Percentiles rank a stretch among this genome's conserved stretches.
Evolutionary conservation across 352 stramenopile species (phyloP).

Genomic region (Aphanomyces cochlioides): DNA sequence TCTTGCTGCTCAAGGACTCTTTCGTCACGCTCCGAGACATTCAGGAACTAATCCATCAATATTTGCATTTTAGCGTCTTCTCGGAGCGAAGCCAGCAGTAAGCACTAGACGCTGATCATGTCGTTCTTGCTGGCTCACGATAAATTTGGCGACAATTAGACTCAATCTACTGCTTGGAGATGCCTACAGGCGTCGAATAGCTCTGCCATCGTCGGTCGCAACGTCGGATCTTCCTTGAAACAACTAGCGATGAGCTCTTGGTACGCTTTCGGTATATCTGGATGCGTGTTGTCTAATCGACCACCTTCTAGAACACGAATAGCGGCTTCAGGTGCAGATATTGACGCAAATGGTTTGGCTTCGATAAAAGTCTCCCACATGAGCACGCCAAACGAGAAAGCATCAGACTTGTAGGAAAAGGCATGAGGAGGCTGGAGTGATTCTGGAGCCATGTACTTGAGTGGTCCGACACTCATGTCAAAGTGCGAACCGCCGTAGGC

Average conservation of each 20-base stretch:
- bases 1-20: too few species aligned
- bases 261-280: slow-evolving; percentile 46
- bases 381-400: slow-evolving; percentile 81
- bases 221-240: slow-evolving; percentile 58
- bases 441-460: slow-evolving; percentile 84
- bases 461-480: slow-evolving; percentile 58
- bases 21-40: too few species aligned
- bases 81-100: too few species aligned
- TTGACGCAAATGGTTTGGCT: slow-evolving; percentile 47
- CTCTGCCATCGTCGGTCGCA: slow-evolving; percentile 62
- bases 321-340: slow-evolving; percentile 60
- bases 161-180: too few species aligned
- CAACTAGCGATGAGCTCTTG: slow-evolving; percentile 64
- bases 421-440: slow-evolving; percentile 66
- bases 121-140: too few species aligned
- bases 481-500: slow-evolving; percentile 50
- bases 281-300: slow-evolving; percentile 44
- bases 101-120: too few species aligned
- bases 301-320: slow-evolving; percentile 59
- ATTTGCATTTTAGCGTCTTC: too few species aligned
- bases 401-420: slow-evolving; percentile 74
- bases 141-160: too few species aligned
- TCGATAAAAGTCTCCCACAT: slow-evolving; percentile 78
- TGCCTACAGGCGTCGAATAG: too few species aligned
- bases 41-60: too few species aligned